A percentile compares a stretch with the other conserved stretches of the same genome.
Conservation (phyloP, 2,329 filamentous ascomycete species). For the Xylaria arbuscula region DNA sequence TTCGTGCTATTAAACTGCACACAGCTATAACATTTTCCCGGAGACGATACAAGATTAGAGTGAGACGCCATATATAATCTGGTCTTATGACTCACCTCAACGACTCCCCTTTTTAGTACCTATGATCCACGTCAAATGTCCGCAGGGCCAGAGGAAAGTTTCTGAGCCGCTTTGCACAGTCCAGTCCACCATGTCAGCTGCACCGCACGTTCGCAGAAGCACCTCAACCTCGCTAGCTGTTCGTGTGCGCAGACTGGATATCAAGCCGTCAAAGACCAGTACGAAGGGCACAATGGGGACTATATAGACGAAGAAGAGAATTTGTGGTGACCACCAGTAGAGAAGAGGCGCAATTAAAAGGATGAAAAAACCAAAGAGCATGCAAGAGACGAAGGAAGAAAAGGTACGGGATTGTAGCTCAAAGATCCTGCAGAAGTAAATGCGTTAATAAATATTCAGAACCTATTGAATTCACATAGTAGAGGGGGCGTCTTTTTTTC, state of each 20-base stretch:
- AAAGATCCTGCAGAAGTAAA: constrained; percentile 63
- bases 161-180: constrained; percentile 60
- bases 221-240: constrained; percentile 72
- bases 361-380: constrained; percentile 64
- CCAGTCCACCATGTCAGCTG: constrained; percentile 57
- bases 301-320: constrained; percentile 74
- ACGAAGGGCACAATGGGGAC: constrained; percentile 75
- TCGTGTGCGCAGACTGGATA: constrained; percentile 74
- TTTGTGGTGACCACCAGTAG: constrained; percentile 55
- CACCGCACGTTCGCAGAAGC: constrained; percentile 66
- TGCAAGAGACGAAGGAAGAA: constrained; percentile 63
- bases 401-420: constrained; percentile 77
- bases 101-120: constrained; percentile 53
- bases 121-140: constrained; percentile 64
- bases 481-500: background rate
- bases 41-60: background rate
- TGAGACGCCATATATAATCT: background rate
- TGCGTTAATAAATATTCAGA: background rate
- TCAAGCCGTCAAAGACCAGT: constrained; percentile 74
- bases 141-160: constrained; percentile 62
- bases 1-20: background rate
- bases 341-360: constrained; percentile 64
- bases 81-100: constrained; percentile 2
- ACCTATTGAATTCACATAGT: background rate
- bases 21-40: background rate